Conservation (phyloP, 1,284 basidiomycete species). For the Boletus sp. region DNA sequence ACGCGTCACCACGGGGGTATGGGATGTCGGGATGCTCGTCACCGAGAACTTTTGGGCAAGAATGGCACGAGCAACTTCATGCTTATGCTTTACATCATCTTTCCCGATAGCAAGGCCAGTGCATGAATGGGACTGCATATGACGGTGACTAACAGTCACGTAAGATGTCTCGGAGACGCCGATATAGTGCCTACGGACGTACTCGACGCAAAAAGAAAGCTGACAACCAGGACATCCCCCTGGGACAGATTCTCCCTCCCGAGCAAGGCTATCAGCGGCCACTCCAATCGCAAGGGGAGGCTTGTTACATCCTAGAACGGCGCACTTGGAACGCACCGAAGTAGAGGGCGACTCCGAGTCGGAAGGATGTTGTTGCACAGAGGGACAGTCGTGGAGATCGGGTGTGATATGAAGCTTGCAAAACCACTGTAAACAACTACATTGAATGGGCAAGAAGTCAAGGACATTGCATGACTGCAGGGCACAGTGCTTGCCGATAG, state of each 20-base stretch:
- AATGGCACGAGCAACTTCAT: conserved; percentile 48
- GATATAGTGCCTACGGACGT: conserved; percentile 20
- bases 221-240: conserved; percentile 51
- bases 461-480: conserved; percentile 43
- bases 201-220: conserved; percentile 62
- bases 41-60: conserved; percentile 53
- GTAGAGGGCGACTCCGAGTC: conserved; percentile 6
- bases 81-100: conserved; percentile 37
- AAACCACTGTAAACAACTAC: conserved; percentile 42
- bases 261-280: conserved; percentile 27
- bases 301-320: conserved; percentile 48
- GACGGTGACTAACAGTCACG: conserved; percentile 49
- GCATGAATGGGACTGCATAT: conserved; percentile 55
- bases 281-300: conserved; percentile 44
- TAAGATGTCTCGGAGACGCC: conserved; percentile 12
- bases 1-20: conserved; percentile 24
- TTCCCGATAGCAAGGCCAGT: conserved; percentile 18
- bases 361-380: conserved; percentile 11
- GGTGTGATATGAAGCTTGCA: conserved; percentile 52
- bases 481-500: conserved; percentile 46
- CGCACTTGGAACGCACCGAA: conserved; percentile 46
- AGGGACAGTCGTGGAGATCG: conserved; percentile 53
- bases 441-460: conserved; percentile 52
- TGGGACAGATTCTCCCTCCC: conserved; percentile 17
- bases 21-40: conserved; percentile 15